Evolutionary conservation across 441 rosid genomes (phyloP).

Genomic region (Gossypium gossypioides): DNA sequence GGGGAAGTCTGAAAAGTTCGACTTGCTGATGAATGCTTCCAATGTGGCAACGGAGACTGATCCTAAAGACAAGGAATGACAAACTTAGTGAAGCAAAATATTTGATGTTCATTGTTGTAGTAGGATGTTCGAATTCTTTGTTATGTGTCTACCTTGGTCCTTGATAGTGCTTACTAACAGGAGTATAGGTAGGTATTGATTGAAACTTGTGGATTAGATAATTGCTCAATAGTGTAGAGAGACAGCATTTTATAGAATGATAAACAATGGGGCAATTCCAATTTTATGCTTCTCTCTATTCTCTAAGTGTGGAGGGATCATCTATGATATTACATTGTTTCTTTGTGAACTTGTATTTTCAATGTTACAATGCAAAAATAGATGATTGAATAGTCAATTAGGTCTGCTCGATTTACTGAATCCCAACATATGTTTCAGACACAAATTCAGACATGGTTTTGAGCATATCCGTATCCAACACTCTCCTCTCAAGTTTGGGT

Average conservation of each 20-base stretch:
- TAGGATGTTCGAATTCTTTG: conserved; percentile 9
- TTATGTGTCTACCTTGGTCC: conserved; percentile 3
- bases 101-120: conserved; percentile 19
- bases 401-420: background rate
- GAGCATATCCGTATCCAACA: background rate
- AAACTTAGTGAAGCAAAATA: background rate
- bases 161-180: conserved; percentile 6
- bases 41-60: conserved; percentile 27
- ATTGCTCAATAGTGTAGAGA: background rate
- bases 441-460: too few species aligned
- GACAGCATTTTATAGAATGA: background rate
- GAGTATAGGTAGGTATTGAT: background rate
- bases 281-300: background rate
- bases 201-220: background rate
- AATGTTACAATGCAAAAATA: conserved; percentile 7
- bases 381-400: conserved; percentile 14
- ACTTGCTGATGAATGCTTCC: conserved; percentile 39
- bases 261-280: background rate
- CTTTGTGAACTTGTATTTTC: conserved; percentile 4
- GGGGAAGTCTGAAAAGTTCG: conserved; percentile 67
- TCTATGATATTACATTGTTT: background rate
- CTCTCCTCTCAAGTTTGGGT: background rate
- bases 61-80: conserved; percentile 29
- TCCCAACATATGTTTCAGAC: too few species aligned
- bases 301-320: background rate